These are phyloP conservation scores for Elsinoe ampelina DNA, from an alignment of 2,329 filamentous ascomycete species.

Conservation along the genomic window DNA sequence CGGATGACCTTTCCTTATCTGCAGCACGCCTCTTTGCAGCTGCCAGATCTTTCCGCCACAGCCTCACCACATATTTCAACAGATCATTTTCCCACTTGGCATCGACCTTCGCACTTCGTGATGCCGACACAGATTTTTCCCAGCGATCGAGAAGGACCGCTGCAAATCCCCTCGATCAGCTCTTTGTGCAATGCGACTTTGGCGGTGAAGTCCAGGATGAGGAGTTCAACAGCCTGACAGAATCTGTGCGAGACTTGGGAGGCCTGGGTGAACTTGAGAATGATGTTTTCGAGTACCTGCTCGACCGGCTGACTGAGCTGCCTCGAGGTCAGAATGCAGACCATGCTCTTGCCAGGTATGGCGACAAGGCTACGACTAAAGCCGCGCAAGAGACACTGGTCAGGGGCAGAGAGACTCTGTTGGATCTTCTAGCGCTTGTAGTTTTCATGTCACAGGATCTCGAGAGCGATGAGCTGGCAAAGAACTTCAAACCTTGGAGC, in stretches of 20 bases:
- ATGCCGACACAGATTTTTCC: slow-evolving; percentile 9
- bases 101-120: slow-evolving; percentile 12
- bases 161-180: slow-evolving; percentile 52
- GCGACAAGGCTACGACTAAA: slow-evolving; percentile 62
- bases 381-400: slow-evolving; percentile 71
- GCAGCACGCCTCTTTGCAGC: slow-evolving; percentile 18
- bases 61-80: slow-evolving; percentile 19
- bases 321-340: slow-evolving; percentile 32
- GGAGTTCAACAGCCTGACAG: slow-evolving; percentile 60
- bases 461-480: slow-evolving; percentile 60
- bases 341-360: slow-evolving; percentile 59
- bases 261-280: slow-evolving; percentile 43
- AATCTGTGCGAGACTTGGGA: slow-evolving; percentile 57
- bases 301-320: slow-evolving; percentile 38
- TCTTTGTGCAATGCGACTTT: slow-evolving; percentile 73
- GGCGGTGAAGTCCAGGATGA: slow-evolving; percentile 74
- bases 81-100: slow-evolving; percentile 23
- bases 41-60: slow-evolving; percentile 19
- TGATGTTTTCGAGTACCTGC: slow-evolving; percentile 43
- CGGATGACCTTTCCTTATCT: slow-evolving; percentile 13
- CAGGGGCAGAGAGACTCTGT: slow-evolving; percentile 62
- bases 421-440: slow-evolving; percentile 73
- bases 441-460: slow-evolving; percentile 80
- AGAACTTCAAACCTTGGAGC: slow-evolving; percentile 51
- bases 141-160: slow-evolving; percentile 8